Percentiles rank a stretch among this genome's conserved stretches.
Evolutionary conservation across 495 filamentous ascomycete genomes (phyloP).

Genomic region (Entonaema liquescens): DNA sequence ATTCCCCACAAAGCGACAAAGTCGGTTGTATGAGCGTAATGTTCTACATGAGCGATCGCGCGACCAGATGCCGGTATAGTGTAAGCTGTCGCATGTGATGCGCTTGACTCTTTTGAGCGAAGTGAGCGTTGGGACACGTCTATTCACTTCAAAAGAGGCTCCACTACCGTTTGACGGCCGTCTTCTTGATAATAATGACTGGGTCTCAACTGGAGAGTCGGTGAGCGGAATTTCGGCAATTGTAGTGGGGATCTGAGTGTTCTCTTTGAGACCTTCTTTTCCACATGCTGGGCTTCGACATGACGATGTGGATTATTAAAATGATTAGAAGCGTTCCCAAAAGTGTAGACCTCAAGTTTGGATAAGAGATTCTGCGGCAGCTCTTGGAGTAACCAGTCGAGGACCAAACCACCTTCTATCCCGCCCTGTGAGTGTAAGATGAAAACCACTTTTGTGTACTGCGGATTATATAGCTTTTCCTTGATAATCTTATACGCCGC

Average conservation of each 20-base stretch:
- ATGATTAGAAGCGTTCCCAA: constrained; percentile 85
- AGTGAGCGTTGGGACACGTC: constrained; percentile 14
- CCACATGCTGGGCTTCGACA: constrained; percentile 41
- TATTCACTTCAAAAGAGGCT: constrained; percentile 16
- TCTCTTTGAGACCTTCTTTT: constrained; percentile 31
- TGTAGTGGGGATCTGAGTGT: constrained; percentile 19
- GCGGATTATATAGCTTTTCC: constrained; percentile 62
- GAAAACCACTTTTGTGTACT: constrained; percentile 75
- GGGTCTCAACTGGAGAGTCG: constrained; percentile 39
- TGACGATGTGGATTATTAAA: constrained; percentile 80
- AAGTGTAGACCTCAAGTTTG: constrained; percentile 86
- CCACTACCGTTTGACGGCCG: constrained; percentile 25
- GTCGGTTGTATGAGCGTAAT: constrained; percentile 81
- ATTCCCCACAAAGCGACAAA: constrained; percentile 81
- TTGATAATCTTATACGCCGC: constrained; percentile 66
- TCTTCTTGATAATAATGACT: constrained; percentile 18
- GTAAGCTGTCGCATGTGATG: constrained; percentile 18
- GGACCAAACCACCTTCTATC: constrained; percentile 75
- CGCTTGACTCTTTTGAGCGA: constrained; percentile 16
- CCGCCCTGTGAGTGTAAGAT: constrained; percentile 85
- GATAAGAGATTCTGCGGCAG: constrained; percentile 70
- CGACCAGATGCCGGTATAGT: constrained; percentile 45
- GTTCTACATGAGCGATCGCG: constrained; percentile 78
- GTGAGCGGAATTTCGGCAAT: constrained; percentile 35
- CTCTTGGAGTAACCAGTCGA: constrained; percentile 84